Conservation (phyloP, 306 rosid species). For the Citrullus amarus region DNA sequence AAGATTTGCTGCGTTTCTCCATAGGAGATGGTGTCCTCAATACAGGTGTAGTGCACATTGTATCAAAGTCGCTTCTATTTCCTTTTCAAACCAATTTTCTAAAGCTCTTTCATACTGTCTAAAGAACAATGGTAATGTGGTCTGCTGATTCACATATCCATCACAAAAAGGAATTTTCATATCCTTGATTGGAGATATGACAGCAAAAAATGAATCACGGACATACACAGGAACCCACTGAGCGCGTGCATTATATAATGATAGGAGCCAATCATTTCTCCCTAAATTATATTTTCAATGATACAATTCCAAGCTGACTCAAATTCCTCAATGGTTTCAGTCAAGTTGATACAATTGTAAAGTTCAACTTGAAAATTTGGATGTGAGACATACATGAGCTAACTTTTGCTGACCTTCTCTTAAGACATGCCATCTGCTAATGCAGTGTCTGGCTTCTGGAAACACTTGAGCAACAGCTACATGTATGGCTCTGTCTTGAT, state of each 20-base stretch:
- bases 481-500: slow-evolving; percentile 69
- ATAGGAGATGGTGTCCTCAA: slow-evolving; percentile 90
- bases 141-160: slow-evolving; percentile 74
- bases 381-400: slow-evolving; percentile 62
- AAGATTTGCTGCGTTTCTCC: slow-evolving; percentile 87
- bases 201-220: slow-evolving; percentile 70
- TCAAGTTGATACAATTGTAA: slow-evolving; percentile 77
- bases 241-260: slow-evolving; percentile 59
- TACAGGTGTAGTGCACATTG: slow-evolving; percentile 58
- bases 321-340: slow-evolving; percentile 86
- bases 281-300: slow-evolving; percentile 64
- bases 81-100: slow-evolving; percentile 72
- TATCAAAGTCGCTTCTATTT: slow-evolving; percentile 81
- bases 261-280: slow-evolving; percentile 73
- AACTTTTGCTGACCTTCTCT: slow-evolving; percentile 88
- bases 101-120: slow-evolving; percentile 83
- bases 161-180: slow-evolving; percentile 65
- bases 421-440: slow-evolving; percentile 80
- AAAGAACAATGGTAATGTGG: slow-evolving; percentile 77
- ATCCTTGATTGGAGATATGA: slow-evolving; percentile 54
- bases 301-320: slow-evolving; percentile 72
- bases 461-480: slow-evolving; percentile 70
- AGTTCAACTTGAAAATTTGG: slow-evolving; percentile 74
- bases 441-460: slow-evolving; percentile 75
- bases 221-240: slow-evolving; percentile 89